phyloP scores from a whole-genome alignment of 192 early-diverging fungal genomes.

The Piromyces sp. region DNA sequence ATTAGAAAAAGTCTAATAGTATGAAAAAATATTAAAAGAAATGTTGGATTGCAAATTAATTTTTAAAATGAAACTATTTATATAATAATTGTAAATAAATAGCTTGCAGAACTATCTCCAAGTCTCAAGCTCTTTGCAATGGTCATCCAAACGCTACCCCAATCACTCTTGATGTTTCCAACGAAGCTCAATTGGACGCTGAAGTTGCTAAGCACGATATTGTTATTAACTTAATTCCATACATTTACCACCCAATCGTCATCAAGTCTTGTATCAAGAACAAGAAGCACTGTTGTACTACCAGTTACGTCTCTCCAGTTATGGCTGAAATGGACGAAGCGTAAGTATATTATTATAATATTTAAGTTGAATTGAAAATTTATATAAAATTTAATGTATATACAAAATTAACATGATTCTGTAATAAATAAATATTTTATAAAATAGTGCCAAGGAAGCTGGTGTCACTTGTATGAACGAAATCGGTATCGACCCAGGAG shows the following conservation, averaged over 20 bases:
- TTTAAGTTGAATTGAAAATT: too few species aligned
- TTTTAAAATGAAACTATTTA: too few species aligned
- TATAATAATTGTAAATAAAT: neutral
- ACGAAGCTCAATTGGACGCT: constrained; percentile 50
- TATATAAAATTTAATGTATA: too few species aligned
- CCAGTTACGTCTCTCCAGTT: constrained; percentile 86
- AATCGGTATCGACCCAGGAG: constrained; percentile 96
- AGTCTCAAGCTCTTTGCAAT: neutral
- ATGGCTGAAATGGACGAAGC: constrained; percentile 77
- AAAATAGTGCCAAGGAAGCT: constrained; percentile 51
- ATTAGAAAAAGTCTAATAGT: neutral
- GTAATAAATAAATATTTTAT: too few species aligned
- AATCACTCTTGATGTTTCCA: constrained; percentile 59
- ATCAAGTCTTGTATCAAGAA: constrained; percentile 77
- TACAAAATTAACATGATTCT: too few species aligned
- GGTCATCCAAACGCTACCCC: constrained; percentile 41
- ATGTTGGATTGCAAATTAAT: neutral
- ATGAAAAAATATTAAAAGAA: too few species aligned
- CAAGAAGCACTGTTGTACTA: constrained; percentile 90
- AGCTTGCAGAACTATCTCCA: constrained; percentile 37
- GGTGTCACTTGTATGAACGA: constrained; percentile 92
- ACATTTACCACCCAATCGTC: constrained; percentile 76
- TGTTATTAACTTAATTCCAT: constrained; percentile 77
- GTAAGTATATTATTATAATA: constrained; percentile 22
- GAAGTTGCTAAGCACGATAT: constrained; percentile 73